Percentiles rank a stretch among this genome's conserved stretches.
Evolutionary conservation across 306 rosid genomes (phyloP).

Genomic region (Sphenostylis stenocarpa): DNA sequence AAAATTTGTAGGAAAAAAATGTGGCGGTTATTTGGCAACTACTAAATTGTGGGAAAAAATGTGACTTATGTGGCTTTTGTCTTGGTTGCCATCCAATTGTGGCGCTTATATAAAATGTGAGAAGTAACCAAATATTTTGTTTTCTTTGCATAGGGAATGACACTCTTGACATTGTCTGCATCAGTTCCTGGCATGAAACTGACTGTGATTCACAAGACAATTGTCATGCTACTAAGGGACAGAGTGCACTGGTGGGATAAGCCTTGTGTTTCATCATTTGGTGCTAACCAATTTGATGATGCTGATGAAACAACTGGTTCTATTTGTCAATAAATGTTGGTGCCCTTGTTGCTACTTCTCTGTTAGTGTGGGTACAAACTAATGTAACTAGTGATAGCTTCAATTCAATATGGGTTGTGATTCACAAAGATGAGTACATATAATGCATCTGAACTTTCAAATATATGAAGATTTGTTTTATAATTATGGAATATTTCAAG

Average conservation of each 20-base stretch:
- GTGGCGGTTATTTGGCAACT: too few relatives aligned
- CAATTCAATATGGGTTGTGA: neutral
- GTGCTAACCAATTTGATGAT: constrained; percentile 79
- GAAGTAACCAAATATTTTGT: neutral
- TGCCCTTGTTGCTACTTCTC: constrained; percentile 59
- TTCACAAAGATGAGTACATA: neutral
- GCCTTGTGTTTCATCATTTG: constrained; percentile 70
- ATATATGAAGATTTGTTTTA: constrained; percentile 4
- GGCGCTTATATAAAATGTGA: neutral
- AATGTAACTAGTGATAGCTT: constrained; percentile 31
- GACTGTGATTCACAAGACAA: too few relatives aligned
- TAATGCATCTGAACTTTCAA: neutral
- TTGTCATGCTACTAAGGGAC: constrained; percentile 50
- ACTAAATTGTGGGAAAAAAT: too few relatives aligned
- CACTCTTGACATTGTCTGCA: too few relatives aligned
- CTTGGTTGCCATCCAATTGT: neutral
- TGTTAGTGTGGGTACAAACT: constrained; percentile 61
- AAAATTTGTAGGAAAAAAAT: too few relatives aligned
- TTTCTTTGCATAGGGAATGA: constrained; percentile 53
- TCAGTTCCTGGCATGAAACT: too few relatives aligned
- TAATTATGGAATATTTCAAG: constrained; percentile 9
- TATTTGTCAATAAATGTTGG: constrained; percentile 67
- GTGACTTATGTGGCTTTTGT: too few relatives aligned
- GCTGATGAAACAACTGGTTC: constrained; percentile 65
- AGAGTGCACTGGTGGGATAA: constrained; percentile 72